Evolutionary conservation across 2,329 filamentous ascomycete species (phyloP).

Genomic region (Pseudogymnoascus sp.): DNA sequence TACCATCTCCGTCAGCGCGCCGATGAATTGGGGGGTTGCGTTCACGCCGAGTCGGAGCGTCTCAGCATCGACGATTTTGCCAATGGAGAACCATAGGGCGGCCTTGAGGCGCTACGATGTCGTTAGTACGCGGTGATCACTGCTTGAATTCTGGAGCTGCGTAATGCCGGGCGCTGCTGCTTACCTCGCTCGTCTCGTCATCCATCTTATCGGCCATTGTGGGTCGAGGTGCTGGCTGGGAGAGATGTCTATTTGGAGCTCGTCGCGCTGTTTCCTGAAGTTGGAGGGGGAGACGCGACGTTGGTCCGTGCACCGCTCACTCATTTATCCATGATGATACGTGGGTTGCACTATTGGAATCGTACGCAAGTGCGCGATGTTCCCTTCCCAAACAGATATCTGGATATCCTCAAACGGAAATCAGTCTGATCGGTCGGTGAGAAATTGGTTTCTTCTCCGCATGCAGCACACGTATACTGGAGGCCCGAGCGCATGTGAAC

Average conservation of each 20-base stretch:
- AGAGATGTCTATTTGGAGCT: background rate
- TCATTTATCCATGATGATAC: background rate
- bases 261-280: background rate
- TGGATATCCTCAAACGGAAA: background rate
- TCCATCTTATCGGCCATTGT: constrained; percentile 14
- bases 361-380: too few relatives aligned
- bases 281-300: background rate
- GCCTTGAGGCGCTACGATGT: constrained; percentile 64
- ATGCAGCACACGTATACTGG: background rate
- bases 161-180: background rate
- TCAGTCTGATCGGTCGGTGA: too few relatives aligned
- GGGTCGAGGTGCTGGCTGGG: constrained; percentile 30
- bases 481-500: background rate
- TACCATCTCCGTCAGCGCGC: constrained; percentile 73
- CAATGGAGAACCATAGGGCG: constrained; percentile 74
- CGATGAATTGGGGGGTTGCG: constrained; percentile 87
- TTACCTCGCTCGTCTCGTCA: constrained; percentile 13
- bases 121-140: background rate
- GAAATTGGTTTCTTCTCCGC: background rate
- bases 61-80: constrained; percentile 83
- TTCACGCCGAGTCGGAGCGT: constrained; percentile 66
- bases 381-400: background rate
- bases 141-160: background rate
- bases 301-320: background rate
- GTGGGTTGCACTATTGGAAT: too few relatives aligned